Evolutionary conservation across 2,329 filamentous ascomycete species (phyloP).

Genomic region (Apiospora marii): DNA sequence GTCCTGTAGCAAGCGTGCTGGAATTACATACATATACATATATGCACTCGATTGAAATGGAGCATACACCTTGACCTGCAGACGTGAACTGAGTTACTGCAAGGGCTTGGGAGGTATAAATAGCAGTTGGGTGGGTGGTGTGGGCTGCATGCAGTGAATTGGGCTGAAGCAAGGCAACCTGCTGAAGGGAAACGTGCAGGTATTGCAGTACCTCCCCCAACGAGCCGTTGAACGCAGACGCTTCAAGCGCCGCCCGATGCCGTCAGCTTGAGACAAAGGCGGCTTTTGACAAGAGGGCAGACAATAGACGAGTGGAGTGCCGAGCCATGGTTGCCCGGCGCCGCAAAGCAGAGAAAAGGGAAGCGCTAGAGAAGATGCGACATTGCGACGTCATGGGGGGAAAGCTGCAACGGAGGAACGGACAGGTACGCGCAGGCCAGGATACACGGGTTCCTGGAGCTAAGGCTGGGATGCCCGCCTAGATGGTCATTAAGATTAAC

Average conservation of each 20-base stretch:
- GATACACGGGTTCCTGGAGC: constrained; percentile 1
- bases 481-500: neutral
- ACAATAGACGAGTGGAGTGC: constrained; percentile 14
- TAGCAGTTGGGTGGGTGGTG: neutral
- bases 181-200: neutral
- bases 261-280: neutral
- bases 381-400: constrained; percentile 18
- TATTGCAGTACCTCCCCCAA: too few species aligned
- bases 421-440: neutral
- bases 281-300: neutral
- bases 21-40: neutral
- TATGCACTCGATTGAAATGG: neutral
- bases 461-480: neutral
- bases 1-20: neutral
- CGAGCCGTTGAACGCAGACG: neutral
- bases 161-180: constrained; percentile 8
- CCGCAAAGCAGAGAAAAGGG: neutral
- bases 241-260: neutral
- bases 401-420: neutral
- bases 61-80: neutral
- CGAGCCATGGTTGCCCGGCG: constrained; percentile 10
- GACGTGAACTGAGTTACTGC: neutral
- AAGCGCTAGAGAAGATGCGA: neutral
- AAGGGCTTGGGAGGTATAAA: neutral
- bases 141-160: neutral